phyloP scores from a whole-genome alignment of 208 protist species.

The Acanthamoeba royreba region DNA sequence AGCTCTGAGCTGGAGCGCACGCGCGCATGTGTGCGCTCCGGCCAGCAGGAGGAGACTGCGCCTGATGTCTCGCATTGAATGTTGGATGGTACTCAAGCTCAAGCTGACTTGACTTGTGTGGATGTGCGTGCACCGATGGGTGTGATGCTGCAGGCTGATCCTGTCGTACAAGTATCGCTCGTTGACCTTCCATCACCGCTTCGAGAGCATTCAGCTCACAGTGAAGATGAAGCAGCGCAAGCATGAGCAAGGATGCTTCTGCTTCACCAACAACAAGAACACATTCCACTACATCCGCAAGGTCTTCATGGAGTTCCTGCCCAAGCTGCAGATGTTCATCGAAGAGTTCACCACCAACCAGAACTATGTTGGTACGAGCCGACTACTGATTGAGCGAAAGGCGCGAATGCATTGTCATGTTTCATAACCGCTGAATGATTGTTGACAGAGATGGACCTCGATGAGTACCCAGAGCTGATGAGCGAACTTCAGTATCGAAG shows the following conservation, averaged over 20 bases:
- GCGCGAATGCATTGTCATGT: not conserved
- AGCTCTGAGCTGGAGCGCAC: too few species aligned
- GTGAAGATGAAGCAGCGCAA: not conserved
- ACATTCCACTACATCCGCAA: slow-evolving; percentile 19
- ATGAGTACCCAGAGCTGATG: not conserved
- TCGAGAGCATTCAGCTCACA: not conserved
- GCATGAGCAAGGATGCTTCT: not conserved
- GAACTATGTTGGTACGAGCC: not conserved
- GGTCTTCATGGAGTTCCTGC: slow-evolving; percentile 29
- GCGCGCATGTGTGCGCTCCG: too few species aligned
- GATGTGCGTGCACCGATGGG: not conserved
- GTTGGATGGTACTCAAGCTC: too few species aligned
- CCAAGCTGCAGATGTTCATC: not conserved
- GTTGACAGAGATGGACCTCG: not conserved
- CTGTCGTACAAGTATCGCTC: not conserved
- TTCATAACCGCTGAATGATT: not conserved
- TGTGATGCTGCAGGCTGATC: not conserved
- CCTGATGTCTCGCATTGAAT: too few species aligned
- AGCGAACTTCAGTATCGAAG: not conserved
- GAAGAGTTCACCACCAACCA: slow-evolving; percentile 31
- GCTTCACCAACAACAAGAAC: not conserved
- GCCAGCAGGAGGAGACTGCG: too few species aligned
- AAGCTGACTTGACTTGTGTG: not conserved
- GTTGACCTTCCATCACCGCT: not conserved
- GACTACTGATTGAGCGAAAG: not conserved